Conservation (phyloP, 2,329 filamentous ascomycete genomes). For the Colletotrichum liaoningense region DNA sequence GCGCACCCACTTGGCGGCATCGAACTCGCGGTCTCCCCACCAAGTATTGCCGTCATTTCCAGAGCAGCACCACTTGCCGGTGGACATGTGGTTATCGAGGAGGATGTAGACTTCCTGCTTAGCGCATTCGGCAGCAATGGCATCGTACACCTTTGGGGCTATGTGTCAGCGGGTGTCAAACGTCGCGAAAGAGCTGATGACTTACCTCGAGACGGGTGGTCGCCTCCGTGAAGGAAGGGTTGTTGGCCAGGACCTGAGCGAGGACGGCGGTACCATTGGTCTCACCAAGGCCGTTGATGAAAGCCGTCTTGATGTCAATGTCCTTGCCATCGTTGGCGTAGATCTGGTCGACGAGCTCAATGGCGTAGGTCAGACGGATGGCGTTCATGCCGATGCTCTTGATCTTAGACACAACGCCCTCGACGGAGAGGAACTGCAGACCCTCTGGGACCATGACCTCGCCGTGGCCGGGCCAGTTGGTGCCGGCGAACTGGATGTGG, state of each 20-base stretch:
- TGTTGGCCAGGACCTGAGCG: constrained; percentile 63
- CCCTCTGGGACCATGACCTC: constrained; percentile 76
- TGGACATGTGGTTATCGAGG: constrained; percentile 71
- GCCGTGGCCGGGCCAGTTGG: constrained; percentile 71
- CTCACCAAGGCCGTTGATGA: constrained; percentile 58
- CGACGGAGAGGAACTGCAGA: constrained; percentile 70
- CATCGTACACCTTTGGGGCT: constrained; percentile 58
- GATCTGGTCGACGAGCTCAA: constrained; percentile 72
- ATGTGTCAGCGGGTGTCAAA: neutral
- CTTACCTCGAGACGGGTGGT: constrained; percentile 65
- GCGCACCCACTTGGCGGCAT: constrained; percentile 68
- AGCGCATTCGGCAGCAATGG: constrained; percentile 67
- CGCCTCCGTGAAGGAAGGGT: constrained; percentile 64
- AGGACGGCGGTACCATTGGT: constrained; percentile 65
- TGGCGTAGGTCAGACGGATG: constrained; percentile 72
- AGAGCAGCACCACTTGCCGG: constrained; percentile 68
- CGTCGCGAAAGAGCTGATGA: constrained; percentile 2
- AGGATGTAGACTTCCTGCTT: constrained; percentile 68
- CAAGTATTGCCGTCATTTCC: constrained; percentile 67
- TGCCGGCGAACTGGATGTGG: constrained; percentile 63
- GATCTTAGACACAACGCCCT: constrained; percentile 64
- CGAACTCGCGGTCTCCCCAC: constrained; percentile 71
- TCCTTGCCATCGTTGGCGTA: constrained; percentile 60
- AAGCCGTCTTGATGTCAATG: constrained; percentile 56
- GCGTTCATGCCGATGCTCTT: constrained; percentile 72